phyloP scores from a whole-genome alignment of 75 land plant genomes.

The Gnetum montanum region DNA sequence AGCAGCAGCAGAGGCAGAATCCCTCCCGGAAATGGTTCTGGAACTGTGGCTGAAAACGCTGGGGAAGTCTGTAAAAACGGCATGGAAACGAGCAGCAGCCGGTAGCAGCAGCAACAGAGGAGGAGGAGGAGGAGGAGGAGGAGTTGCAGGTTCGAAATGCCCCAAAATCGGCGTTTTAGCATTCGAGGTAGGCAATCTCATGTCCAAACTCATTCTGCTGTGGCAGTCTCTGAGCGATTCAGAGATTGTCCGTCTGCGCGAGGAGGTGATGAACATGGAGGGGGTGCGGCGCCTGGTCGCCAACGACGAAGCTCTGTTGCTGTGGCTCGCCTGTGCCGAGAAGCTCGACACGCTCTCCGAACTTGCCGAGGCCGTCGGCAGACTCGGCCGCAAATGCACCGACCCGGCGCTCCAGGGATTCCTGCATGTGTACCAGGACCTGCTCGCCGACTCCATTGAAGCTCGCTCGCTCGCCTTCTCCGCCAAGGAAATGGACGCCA shows the following conservation, averaged over 20 bases:
- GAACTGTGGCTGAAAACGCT: slow-evolving; percentile 40
- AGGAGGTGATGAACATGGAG: slow-evolving; percentile 46
- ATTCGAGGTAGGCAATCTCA: slow-evolving; percentile 88
- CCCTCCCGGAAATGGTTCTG: slow-evolving; percentile 36
- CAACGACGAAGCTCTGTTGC: slow-evolving; percentile 38
- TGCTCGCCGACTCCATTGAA: slow-evolving; percentile 49
- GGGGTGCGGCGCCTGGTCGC: slow-evolving; percentile 69
- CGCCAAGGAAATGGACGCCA: slow-evolving; percentile 69
- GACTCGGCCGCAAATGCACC: slow-evolving; percentile 72
- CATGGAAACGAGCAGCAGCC: slow-evolving; percentile 16
- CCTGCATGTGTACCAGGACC: slow-evolving; percentile 79
- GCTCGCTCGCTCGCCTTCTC: slow-evolving; percentile 45
- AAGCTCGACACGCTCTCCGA: slow-evolving; percentile 78
- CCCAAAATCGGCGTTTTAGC: slow-evolving; percentile 68
- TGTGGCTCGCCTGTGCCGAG: slow-evolving; percentile 68
- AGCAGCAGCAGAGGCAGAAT: too few relatives aligned
- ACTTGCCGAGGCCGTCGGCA: slow-evolving; percentile 62
- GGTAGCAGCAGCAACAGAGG: slow-evolving; percentile 7
- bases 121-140: slow-evolving; percentile 1
- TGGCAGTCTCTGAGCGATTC: slow-evolving; percentile 70
- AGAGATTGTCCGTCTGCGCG: slow-evolving; percentile 55
- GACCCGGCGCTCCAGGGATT: slow-evolving; percentile 75
- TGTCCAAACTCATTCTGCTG: slow-evolving; percentile 73
- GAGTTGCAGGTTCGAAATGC: background rate
- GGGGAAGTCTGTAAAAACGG: slow-evolving; percentile 64